Percentiles rank a stretch among this genome's conserved stretches.
phyloP scores from a whole-genome alignment of 371 early-diverging fungal genomes.

The Ordospora colligata region DNA sequence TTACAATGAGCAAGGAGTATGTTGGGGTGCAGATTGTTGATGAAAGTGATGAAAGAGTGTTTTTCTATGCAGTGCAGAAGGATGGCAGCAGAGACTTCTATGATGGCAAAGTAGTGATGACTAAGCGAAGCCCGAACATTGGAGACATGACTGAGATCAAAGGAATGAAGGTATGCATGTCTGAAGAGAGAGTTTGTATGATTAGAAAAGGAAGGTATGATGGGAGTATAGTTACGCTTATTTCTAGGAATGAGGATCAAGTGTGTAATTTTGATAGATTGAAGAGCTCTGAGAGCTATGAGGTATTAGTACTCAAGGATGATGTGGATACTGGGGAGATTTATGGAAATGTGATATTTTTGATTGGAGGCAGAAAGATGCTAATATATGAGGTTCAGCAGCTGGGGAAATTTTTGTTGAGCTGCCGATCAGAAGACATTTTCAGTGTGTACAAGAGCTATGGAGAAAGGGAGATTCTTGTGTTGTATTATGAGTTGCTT shows the following conservation, averaged over 20 bases:
- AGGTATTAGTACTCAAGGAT: not conserved
- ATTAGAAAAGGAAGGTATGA: conserved; percentile 12
- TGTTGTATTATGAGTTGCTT: conserved; percentile 34
- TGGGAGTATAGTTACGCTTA: conserved; percentile 12
- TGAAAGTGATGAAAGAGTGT: conserved; percentile 27
- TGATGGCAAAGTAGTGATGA: conserved; percentile 16
- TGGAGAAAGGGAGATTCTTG: conserved; percentile 41
- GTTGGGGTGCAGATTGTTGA: conserved; percentile 36
- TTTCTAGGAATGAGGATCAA: conserved; percentile 46
- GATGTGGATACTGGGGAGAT: not conserved
- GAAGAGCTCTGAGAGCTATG: conserved; percentile 45
- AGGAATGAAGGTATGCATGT: not conserved
- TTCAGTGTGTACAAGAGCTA: conserved; percentile 39
- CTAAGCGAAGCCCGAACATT: not conserved
- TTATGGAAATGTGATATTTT: conserved; percentile 5
- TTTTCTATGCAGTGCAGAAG: conserved; percentile 30
- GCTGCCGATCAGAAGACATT: conserved; percentile 40
- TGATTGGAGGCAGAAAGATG: conserved; percentile 19
- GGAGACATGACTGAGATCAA: conserved; percentile 9
- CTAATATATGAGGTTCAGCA: conserved; percentile 38
- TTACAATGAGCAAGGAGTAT: conserved; percentile 38
- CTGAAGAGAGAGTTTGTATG: not conserved
- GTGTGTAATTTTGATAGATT: conserved; percentile 30
- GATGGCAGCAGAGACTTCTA: conserved; percentile 50
- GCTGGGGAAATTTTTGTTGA: conserved; percentile 20